Conservation (phyloP, 257 asterid species). For the Orobanche coerulescens region DNA sequence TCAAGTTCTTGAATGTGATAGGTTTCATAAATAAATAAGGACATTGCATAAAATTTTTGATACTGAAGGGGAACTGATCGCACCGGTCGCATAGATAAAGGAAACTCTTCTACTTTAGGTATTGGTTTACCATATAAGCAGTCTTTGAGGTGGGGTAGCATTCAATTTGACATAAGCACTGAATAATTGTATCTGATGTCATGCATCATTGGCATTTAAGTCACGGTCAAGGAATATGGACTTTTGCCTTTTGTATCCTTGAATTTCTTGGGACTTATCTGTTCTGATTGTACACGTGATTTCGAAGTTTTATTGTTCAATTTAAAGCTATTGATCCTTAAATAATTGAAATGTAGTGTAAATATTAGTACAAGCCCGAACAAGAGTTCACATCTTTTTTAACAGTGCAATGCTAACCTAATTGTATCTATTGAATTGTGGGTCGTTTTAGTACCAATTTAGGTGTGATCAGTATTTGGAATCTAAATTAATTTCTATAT, state of each 20-base stretch:
- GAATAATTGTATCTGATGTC: not conserved
- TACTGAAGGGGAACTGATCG: not conserved
- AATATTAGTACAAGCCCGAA: not conserved
- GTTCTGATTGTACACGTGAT: not conserved
- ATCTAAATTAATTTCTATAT: not conserved
- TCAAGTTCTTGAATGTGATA: not conserved
- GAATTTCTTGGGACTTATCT: slow-evolving; percentile 7
- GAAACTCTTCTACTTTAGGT: slow-evolving; percentile 10
- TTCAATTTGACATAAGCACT: not conserved
- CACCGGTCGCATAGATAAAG: not conserved
- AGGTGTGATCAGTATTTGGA: not conserved
- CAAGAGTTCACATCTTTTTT: slow-evolving; percentile 4
- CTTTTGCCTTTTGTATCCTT: not conserved
- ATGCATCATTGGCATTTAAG: not conserved
- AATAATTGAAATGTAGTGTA: not conserved
- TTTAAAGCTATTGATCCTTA: not conserved
- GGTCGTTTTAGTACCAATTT: not conserved
- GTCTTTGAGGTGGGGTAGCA: not conserved
- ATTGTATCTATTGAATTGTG: not conserved
- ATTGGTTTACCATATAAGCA: not conserved
- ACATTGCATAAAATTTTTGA: not conserved
- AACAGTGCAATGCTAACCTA: not conserved
- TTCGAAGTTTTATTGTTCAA: not conserved
- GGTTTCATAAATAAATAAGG: not conserved
- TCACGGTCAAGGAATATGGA: not conserved